Percentiles rank a stretch among this genome's conserved stretches.
Conservation (phyloP, 2,329 filamentous ascomycete species). For the Sclerotinia minor region DNA sequence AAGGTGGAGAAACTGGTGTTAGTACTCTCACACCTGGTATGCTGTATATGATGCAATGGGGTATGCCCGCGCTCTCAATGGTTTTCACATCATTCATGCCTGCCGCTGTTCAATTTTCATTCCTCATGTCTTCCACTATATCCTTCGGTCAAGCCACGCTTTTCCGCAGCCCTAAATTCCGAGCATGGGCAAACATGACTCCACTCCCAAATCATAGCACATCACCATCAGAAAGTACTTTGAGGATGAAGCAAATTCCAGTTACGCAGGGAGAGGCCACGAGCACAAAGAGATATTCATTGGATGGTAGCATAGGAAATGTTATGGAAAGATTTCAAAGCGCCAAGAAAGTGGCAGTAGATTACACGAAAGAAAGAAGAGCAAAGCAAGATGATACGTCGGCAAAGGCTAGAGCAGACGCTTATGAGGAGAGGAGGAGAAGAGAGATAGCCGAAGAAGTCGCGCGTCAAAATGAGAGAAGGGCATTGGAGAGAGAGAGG, state of each 20-base stretch:
- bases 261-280: background rate
- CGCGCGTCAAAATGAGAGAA: constrained; percentile 1
- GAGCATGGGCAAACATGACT: constrained; percentile 44
- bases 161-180: constrained; percentile 46
- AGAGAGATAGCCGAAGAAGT: constrained; percentile 9
- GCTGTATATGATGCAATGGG: constrained; percentile 46
- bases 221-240: background rate
- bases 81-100: constrained; percentile 51
- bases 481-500: constrained; percentile 10
- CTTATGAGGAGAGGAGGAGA: constrained; percentile 14
- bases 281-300: background rate
- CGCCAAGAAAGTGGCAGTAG: constrained; percentile 1
- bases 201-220: constrained; percentile 28
- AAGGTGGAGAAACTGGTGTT: constrained; percentile 52
- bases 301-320: constrained; percentile 15
- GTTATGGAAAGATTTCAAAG: constrained; percentile 14
- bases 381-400: constrained; percentile 12
- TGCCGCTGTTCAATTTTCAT: constrained; percentile 62
- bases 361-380: constrained; percentile 9
- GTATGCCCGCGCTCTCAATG: constrained; percentile 55
- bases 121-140: constrained; percentile 49
- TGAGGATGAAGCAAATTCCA: constrained; percentile 3
- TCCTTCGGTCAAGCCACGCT: constrained; percentile 48
- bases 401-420: constrained; percentile 3
- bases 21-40: constrained; percentile 41